Base-by-base conservation (phyloP, 208 protist species). In the Acanthamoeba castellanii region DNA sequence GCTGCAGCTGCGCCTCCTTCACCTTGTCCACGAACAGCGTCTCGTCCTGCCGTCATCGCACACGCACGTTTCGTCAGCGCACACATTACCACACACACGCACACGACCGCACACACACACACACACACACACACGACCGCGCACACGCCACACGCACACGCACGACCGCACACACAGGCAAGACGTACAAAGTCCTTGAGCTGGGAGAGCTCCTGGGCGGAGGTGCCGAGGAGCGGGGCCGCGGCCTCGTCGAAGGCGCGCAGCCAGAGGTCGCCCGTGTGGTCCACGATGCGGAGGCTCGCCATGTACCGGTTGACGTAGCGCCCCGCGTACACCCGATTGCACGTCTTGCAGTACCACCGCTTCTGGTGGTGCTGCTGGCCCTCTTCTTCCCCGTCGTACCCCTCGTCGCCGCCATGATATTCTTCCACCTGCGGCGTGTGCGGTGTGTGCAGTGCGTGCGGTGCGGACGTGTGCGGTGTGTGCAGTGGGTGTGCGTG, bases 181-280 rank as follows among this genome's bases (percentile, higher is more conserved):
- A 78, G 13, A 78, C 81, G 81, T 88, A 88, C 81, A 30, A 64
- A 25, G 42, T 88, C 47, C 5, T 32, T 18, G n/a, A 88, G 81
- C 45, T 64, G 52, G 1, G 47, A 64, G 18, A 88, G 52, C 20
- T 52, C 52, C n/a, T 88, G 47, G n/a, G 81, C 81, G 16, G 81
- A 45, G 34, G 22, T 59, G 47, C 81, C 81, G 11, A 88, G 45
- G 16, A 88, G 81, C 34, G 47, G 42, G 2, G 81, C 32, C 9
- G 81, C 81, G 25, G 81, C 81, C 13, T 52, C 52, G 45, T 88
- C 81, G 22, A 88, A 88, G 20, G 47, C 42, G 47, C 52, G 42
- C 52, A 88, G 47, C 81, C 81, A 88, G 13, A 88, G 27, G 42
- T 52, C 45, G 20, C 81, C 81, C 52, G 81, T 59, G 52, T 88